These are phyloP conservation scores for Quercus tomentella DNA, from an alignment of 331 rosid species.

Conservation along the genomic window DNA sequence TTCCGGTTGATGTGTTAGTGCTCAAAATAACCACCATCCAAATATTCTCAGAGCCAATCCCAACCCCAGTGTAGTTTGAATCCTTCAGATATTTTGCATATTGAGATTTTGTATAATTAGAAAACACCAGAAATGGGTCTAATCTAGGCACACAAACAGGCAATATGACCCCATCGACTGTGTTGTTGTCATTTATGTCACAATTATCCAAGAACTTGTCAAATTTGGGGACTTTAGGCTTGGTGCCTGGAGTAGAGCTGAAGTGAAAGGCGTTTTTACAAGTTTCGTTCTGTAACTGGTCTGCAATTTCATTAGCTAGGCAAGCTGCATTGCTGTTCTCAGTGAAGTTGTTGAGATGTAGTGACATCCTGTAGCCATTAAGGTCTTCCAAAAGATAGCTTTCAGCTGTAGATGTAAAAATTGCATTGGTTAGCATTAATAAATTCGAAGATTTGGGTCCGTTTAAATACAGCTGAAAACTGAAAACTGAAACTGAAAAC, in stretches of 20 bases:
- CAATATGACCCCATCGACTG: conserved; percentile 52
- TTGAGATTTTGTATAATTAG: conserved; percentile 41
- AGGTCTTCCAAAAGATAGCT: conserved; percentile 32
- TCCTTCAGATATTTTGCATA: conserved; percentile 44
- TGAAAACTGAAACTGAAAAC: too few relatives aligned
- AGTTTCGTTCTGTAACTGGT: conserved; percentile 2
- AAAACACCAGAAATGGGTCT: conserved; percentile 29
- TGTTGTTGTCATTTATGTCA: conserved; percentile 35
- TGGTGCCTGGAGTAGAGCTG: conserved; percentile 16
- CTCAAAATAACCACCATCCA: conserved; percentile 66
- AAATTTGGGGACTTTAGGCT: conserved; percentile 20
- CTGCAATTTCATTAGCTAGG: conserved; percentile 36
- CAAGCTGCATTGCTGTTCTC: conserved; percentile 24
- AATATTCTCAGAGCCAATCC: conserved; percentile 52
- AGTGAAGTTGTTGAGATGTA: conserved; percentile 17
- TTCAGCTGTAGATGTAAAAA: not conserved
- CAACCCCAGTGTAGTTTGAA: conserved; percentile 58
- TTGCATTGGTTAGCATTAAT: not conserved
- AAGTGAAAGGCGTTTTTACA: conserved; percentile 15
- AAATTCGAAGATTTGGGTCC: not conserved
- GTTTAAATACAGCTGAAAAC: too few relatives aligned
- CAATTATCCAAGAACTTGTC: conserved; percentile 30
- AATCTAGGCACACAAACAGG: conserved; percentile 48
- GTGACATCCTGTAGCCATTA: conserved; percentile 32
- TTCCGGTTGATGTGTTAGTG: conserved; percentile 37